Base-by-base conservation (phyloP, 2,329 filamentous ascomycete genomes). In the Diaporthe vexans region DNA sequence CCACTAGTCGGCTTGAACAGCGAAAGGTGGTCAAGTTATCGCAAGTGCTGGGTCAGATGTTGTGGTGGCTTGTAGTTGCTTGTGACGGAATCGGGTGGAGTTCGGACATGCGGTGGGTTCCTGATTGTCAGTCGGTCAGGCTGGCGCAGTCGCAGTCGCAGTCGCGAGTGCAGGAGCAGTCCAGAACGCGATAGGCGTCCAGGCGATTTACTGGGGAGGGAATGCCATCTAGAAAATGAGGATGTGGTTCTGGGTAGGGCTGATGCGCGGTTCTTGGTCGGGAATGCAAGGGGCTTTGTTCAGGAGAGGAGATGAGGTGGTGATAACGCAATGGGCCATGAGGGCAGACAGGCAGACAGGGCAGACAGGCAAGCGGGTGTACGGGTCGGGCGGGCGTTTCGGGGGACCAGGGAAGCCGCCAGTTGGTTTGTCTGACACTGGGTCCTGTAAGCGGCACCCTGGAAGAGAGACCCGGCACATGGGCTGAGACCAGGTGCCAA, bases 131-230 rank as follows among this genome's bases (percentile, higher is more conserved):
- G 54, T 71, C 48, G 56, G 56, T 54, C 54, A 61, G 58, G 54
- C n/a, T 58, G 51, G 52, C 37, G 59, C 61, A 67, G 33, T 37
- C 59, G 43, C 61, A 67, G 33, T 37, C 59, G 43, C 40, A 33
- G 24, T 65, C 61, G 61, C 61, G 11, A 17, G 17, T 24, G 40
- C 56, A 70, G 63, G 54, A 43, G 52, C 63, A 65, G 35, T 73
- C 65, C 65, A 75, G 71, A 73, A 51, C 58, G 74, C 71, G 29
- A 61, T n/a, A 40, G 74, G 74, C 51, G 71, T 73, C 71, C 21
- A 73, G 71, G 59, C 33, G 52, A 59, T 40, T 37, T 72, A 67
- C 52, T 73, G 46, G 56, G 24, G 35, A 52, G 68, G 24, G 59
- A 59, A 57, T 70, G 58, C 57, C 61, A 75, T 71, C 37, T 59